Evolutionary conservation across 176 grass and related monocot genomes (phyloP).

Genomic region (Typha latifolia): DNA sequence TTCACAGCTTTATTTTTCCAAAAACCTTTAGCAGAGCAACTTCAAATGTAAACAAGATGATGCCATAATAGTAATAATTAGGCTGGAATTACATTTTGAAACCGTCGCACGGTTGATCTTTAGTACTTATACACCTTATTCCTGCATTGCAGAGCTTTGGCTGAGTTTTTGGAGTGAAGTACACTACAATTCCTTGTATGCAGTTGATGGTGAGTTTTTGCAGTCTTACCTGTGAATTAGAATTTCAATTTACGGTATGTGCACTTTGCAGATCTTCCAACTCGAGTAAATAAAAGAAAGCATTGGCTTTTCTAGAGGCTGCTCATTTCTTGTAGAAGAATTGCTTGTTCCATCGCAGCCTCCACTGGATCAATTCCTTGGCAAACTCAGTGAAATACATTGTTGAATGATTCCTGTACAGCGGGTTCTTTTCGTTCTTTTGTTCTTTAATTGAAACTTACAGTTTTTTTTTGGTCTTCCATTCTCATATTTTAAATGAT

Average conservation of each 20-base stretch:
- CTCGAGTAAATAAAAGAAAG: slow-evolving; percentile 62
- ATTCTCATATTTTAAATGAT: neutral
- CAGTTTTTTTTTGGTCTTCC: neutral
- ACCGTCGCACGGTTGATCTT: neutral
- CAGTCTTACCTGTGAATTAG: neutral
- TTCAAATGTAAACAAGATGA: too few relatives aligned
- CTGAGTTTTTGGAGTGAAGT: slow-evolving; percentile 99
- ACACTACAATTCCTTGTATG: slow-evolving; percentile 98
- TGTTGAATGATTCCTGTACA: neutral
- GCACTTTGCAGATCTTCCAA: slow-evolving; percentile 62
- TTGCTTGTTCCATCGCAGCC: neutral
- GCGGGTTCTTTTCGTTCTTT: neutral
- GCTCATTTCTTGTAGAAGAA: too few relatives aligned
- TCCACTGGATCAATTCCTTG: neutral
- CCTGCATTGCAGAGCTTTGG: slow-evolving; percentile 68
- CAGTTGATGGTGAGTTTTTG: slow-evolving; percentile 57
- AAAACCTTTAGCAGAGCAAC: too few relatives aligned
- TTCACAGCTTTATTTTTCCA: too few relatives aligned
- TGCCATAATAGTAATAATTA: too few relatives aligned
- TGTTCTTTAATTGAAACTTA: neutral
- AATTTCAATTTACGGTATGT: neutral
- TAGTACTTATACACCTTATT: neutral
- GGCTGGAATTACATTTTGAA: too few relatives aligned
- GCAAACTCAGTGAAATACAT: neutral
- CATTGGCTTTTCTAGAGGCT: slow-evolving; percentile 77